Base-by-base conservation (phyloP, 192 early-diverging fungal genomes). In the Pilaira anomala region DNA sequence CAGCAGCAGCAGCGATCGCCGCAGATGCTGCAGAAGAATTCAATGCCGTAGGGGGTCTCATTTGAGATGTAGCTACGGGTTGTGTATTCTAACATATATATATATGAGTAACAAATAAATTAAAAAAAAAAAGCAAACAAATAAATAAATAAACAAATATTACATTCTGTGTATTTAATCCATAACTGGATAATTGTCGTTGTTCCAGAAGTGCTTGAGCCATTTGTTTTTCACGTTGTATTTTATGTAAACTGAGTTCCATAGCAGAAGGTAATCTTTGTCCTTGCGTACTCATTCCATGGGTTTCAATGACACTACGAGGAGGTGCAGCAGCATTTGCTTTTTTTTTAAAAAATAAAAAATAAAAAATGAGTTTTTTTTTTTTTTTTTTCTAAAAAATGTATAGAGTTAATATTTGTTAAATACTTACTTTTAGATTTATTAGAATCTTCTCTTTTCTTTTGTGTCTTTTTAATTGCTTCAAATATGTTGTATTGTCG, bases 401-500 rank as follows among this genome's bases (percentile, higher is more conserved):
- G 21, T n/a, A n/a, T n/a, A n/a, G n/a, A n/a, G n/a, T n/a, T n/a
- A n/a, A n/a, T n/a, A n/a, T n/a, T n/a, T n/a, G n/a, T n/a, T n/a
- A n/a, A n/a, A n/a, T n/a, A 13, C 62, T 21, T 62, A 81, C 72
- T 52, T 52, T 57, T 60, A 54, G 63, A 54, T 21, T 78, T 73
- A 39, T 68, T 66, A 9, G 71, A 66, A 39, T 76, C 70, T 46
- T 84, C 80, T 50, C 84, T 74, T 50, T 84, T 88, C 66, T 81
- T 83, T 59, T 75, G 67, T 2, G 82, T 70, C 42, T 77, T 81
- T 59, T 82, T 81, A 51, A 88, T 88, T 3, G 81, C 80, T 52
- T 87, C 87, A 29, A 84, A 73, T 13, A 86, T 69, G 26, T 68
- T 80, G 46, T 82, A 68, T 28, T 85, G 80, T 28, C 85, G 72